These are phyloP conservation scores for Incumbomyces delicatus DNA, from an alignment of 2,329 filamentous ascomycete genomes.

Conservation along the genomic window DNA sequence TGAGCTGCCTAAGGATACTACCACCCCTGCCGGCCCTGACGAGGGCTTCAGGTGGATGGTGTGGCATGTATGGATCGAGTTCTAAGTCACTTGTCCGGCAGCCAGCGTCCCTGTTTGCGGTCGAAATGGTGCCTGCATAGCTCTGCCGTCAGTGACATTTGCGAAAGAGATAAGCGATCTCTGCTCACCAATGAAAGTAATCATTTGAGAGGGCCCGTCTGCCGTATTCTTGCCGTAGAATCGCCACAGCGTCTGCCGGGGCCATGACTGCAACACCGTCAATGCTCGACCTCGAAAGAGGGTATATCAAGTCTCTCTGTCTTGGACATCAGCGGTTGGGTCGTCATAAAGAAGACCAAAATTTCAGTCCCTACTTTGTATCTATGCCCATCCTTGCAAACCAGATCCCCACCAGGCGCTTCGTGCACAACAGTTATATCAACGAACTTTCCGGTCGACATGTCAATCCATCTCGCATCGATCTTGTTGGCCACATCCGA, in stretches of 20 bases:
- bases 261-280: not conserved
- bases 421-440: constrained; percentile 13
- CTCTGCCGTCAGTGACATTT: too few species aligned
- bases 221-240: not conserved
- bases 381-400: not conserved
- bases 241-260: not conserved
- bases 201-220: not conserved
- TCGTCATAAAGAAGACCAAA: not conserved
- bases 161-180: too few species aligned
- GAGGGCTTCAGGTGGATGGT: constrained; percentile 18
- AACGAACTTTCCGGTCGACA: constrained; percentile 11
- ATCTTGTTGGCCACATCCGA: constrained; percentile 13
- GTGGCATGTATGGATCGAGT: constrained; percentile 19
- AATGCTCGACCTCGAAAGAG: not conserved
- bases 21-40: constrained; percentile 6
- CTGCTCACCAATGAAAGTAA: not conserved
- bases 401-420: not conserved
- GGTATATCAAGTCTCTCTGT: not conserved
- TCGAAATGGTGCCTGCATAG: not conserved
- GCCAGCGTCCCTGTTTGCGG: not conserved
- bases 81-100: not conserved
- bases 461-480: constrained; percentile 14
- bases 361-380: not conserved
- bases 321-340: not conserved
- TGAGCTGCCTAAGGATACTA: constrained; percentile 1